Conservation (phyloP, 768 basidiomycete species). For the Lentinula sp. region DNA sequence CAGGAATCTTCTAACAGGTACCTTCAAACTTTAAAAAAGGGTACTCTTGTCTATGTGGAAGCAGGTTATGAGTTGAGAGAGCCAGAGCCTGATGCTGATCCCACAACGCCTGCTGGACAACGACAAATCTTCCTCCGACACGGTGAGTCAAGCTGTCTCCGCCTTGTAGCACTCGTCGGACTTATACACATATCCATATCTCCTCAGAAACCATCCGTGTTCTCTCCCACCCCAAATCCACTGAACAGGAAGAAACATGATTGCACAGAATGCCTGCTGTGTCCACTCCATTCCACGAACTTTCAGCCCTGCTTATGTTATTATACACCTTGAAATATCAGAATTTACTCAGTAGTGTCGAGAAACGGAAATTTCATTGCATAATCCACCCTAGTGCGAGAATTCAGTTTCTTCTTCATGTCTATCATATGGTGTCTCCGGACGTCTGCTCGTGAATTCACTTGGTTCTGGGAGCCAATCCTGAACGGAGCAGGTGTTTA, state of each 20-base stretch:
- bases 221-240: slow-evolving; percentile 25
- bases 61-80: slow-evolving; percentile 73
- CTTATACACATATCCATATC: slow-evolving; percentile 7
- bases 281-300: background rate
- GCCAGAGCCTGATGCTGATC: slow-evolving; percentile 59
- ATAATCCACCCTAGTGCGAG: background rate
- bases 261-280: background rate
- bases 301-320: background rate
- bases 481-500: slow-evolving; percentile 20
- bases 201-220: slow-evolving; percentile 50
- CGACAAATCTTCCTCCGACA: slow-evolving; percentile 81
- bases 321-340: background rate
- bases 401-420: background rate
- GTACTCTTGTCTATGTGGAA: slow-evolving; percentile 76
- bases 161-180: slow-evolving; percentile 5
- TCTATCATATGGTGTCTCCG: slow-evolving; percentile 6
- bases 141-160: slow-evolving; percentile 35
- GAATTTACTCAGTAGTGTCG: background rate
- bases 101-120: slow-evolving; percentile 62
- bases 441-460: slow-evolving; percentile 4
- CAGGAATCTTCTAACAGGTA: slow-evolving; percentile 52
- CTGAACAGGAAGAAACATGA: background rate
- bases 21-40: slow-evolving; percentile 61
- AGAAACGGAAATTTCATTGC: background rate
- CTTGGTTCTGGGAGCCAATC: slow-evolving; percentile 25